These are phyloP conservation scores for Ulota crispa DNA, from an alignment of 225 moss, liverwort and hornwort species.

Conservation along the genomic window DNA sequence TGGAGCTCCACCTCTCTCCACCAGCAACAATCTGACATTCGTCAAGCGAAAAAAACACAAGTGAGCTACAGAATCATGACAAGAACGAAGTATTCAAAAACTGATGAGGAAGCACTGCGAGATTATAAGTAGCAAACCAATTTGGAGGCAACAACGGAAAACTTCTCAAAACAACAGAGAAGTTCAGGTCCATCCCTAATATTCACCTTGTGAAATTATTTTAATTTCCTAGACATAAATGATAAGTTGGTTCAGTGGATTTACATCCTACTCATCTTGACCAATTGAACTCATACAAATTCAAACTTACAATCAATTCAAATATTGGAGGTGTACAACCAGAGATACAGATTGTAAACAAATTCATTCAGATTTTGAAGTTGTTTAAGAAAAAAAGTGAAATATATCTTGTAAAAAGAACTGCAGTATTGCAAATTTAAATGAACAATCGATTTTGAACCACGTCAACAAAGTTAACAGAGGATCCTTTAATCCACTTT, in stretches of 20 bases:
- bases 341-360: neutral
- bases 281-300: neutral
- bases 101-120: neutral
- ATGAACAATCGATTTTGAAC: neutral
- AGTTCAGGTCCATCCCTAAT: neutral
- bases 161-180: neutral
- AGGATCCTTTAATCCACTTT: neutral
- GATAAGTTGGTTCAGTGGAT: neutral
- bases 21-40: conserved; percentile 72
- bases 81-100: neutral
- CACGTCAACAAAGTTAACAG: neutral
- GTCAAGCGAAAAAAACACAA: conserved; percentile 16
- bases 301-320: neutral
- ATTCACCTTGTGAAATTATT: neutral
- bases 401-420: neutral
- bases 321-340: neutral
- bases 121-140: neutral
- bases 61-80: conserved; percentile 17
- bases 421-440: neutral
- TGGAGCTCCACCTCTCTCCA: conserved; percentile 84
- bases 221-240: neutral
- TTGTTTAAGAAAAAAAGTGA: neutral
- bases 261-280: neutral
- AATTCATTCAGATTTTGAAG: neutral
- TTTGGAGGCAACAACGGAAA: neutral